phyloP scores from a whole-genome alignment of 495 filamentous ascomycete species.

The Entonaema liquescens region DNA sequence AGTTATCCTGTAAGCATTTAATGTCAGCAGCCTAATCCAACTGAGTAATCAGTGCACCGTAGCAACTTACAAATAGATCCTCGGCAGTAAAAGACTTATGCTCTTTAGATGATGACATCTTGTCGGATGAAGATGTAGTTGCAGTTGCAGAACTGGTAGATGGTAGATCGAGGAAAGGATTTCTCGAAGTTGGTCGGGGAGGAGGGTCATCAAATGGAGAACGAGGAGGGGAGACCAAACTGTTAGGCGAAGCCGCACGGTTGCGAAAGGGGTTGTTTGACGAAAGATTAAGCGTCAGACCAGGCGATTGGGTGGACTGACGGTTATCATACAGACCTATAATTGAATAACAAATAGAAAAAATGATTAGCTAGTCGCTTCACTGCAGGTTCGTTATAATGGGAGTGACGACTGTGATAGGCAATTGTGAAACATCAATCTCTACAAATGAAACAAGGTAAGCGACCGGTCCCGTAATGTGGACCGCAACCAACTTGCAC shows the following conservation, averaged over 20 bases:
- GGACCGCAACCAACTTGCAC: conserved; percentile 41
- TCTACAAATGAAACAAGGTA: conserved; percentile 63
- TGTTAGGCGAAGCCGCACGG: conserved; percentile 75
- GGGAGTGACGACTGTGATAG: conserved; percentile 55
- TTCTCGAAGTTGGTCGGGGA: conserved; percentile 81
- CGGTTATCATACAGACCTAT: conserved; percentile 49
- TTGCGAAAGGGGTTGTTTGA: conserved; percentile 99
- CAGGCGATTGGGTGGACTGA: conserved; percentile 53
- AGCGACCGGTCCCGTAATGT: conserved; percentile 49
- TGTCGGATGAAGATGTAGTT: conserved; percentile 56
- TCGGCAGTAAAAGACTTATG: conserved; percentile 69
- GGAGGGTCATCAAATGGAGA: conserved; percentile 64
- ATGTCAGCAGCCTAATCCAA: conserved; percentile 26
- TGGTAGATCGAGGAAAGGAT: conserved; percentile 85
- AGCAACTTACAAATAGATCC: conserved; percentile 85
- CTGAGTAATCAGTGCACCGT: neutral
- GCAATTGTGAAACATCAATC: conserved; percentile 61
- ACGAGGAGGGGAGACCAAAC: conserved; percentile 51
- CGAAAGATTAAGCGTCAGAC: conserved; percentile 69
- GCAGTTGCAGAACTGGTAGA: conserved; percentile 53
- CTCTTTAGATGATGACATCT: conserved; percentile 65
- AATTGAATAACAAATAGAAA: conserved; percentile 37
- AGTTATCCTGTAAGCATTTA: conserved; percentile 53
- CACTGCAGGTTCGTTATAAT: conserved; percentile 48
- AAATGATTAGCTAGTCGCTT: conserved; percentile 50